A percentile compares a stretch with the other conserved stretches of the same genome.
phyloP scores from a whole-genome alignment of 768 basidiomycete genomes.

The Mycena leptocephala region DNA sequence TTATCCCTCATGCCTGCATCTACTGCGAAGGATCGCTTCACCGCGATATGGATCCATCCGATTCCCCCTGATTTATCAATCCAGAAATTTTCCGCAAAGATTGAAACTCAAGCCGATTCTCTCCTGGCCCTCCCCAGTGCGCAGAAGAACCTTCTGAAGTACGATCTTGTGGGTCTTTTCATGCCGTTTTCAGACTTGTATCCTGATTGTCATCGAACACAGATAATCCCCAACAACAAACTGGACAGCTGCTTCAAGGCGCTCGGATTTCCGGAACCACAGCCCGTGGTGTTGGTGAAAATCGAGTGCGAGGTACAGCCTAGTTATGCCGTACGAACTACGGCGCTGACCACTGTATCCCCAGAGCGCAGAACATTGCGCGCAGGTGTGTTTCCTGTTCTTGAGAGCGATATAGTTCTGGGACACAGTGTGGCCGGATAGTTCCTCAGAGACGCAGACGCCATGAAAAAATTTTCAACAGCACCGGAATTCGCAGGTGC shows the following conservation, averaged over 20 bases:
- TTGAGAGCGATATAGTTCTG: slow-evolving; percentile 5
- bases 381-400: slow-evolving; percentile 1
- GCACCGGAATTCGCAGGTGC: slow-evolving; percentile 6
- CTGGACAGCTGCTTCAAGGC: slow-evolving; percentile 8
- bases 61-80: background rate
- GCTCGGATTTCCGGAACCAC: slow-evolving; percentile 13
- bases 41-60: background rate
- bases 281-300: background rate
- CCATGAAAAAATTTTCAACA: background rate
- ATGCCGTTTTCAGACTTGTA: background rate
- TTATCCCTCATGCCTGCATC: background rate
- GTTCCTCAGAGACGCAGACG: background rate
- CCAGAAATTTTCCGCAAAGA: slow-evolving; percentile 1
- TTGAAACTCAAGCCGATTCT: slow-evolving; percentile 1
- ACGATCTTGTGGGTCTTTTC: slow-evolving; percentile 5
- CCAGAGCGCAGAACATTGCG: slow-evolving; percentile 8
- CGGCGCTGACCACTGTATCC: background rate
- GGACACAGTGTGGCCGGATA: background rate
- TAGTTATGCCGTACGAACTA: background rate
- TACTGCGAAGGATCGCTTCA: slow-evolving; percentile 2
- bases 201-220: background rate
- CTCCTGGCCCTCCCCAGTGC: background rate
- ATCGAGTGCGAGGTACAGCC: slow-evolving; percentile 1
- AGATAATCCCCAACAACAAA: slow-evolving; percentile 13
- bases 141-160: background rate